Conservation (phyloP, 1,139 yeast species). For the Geotrichum fermentans region DNA sequence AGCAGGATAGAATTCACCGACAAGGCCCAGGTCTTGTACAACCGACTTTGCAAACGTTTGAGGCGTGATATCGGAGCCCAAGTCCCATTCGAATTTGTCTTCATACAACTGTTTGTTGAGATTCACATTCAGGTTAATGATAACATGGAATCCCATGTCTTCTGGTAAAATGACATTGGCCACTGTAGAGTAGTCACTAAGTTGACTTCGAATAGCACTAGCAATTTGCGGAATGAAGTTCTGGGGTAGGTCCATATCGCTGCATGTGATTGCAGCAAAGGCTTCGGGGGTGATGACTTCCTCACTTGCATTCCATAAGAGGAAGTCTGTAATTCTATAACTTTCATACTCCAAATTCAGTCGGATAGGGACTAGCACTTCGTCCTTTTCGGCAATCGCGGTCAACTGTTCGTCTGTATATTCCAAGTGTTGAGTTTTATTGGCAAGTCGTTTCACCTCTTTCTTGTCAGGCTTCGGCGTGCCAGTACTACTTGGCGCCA, state of each 20-base stretch:
- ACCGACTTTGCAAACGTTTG: slow-evolving; percentile 78
- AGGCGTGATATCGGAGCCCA: slow-evolving; percentile 63
- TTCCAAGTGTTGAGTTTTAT: slow-evolving; percentile 32
- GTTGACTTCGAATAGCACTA: slow-evolving; percentile 68
- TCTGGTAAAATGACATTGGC: slow-evolving; percentile 60
- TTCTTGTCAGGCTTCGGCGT: slow-evolving; percentile 19
- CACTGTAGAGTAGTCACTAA: slow-evolving; percentile 65
- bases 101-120: slow-evolving; percentile 80
- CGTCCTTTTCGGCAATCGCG: slow-evolving; percentile 38
- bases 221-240: slow-evolving; percentile 57
- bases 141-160: slow-evolving; percentile 67
- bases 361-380: slow-evolving; percentile 69
- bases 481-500: slow-evolving; percentile 7
- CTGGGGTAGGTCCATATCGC: slow-evolving; percentile 72
- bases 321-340: slow-evolving; percentile 62
- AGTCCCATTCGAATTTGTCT: slow-evolving; percentile 94
- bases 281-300: slow-evolving; percentile 69
- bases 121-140: slow-evolving; percentile 76
- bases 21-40: slow-evolving; percentile 77
- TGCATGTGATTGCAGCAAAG: slow-evolving; percentile 73
- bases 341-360: slow-evolving; percentile 67
- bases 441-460: slow-evolving; percentile 33
- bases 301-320: slow-evolving; percentile 89
- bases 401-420: slow-evolving; percentile 37
- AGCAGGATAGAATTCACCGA: slow-evolving; percentile 84